Percentiles rank a stretch among this genome's conserved stretches.
Evolutionary conservation across 768 basidiomycete genomes (phyloP).

Genomic region (Serendipita sp.): DNA sequence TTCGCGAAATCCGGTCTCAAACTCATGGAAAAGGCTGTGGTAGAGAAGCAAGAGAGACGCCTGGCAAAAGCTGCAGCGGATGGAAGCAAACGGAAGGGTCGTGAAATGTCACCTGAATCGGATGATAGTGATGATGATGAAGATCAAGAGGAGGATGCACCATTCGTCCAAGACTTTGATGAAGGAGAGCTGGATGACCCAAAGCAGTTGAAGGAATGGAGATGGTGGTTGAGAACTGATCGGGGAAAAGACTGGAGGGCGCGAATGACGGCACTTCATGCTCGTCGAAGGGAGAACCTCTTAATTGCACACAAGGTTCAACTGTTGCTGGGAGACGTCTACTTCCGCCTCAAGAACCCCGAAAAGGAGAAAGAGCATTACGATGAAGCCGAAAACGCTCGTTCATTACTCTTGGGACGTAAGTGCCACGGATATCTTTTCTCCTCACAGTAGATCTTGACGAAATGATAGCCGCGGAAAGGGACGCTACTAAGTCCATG

Average conservation of each 20-base stretch:
- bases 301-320: slow-evolving; percentile 57
- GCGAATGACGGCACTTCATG: slow-evolving; percentile 27
- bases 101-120: slow-evolving; percentile 17
- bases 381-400: slow-evolving; percentile 46
- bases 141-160: not conserved
- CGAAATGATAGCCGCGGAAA: not conserved
- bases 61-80: not conserved
- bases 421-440: slow-evolving; percentile 17
- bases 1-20: slow-evolving; percentile 29
- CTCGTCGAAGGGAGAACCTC: slow-evolving; percentile 50
- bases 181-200: not conserved
- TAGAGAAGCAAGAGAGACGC: slow-evolving; percentile 13
- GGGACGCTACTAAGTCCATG: not conserved
- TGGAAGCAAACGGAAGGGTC: slow-evolving; percentile 36
- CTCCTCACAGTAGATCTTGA: not conserved
- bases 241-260: not conserved
- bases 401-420: slow-evolving; percentile 52
- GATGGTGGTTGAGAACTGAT: slow-evolving; percentile 1
- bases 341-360: slow-evolving; percentile 47
- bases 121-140: slow-evolving; percentile 11
- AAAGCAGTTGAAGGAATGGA: not conserved
- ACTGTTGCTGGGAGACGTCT: slow-evolving; percentile 70
- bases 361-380: slow-evolving; percentile 52
- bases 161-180: not conserved
- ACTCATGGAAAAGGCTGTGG: slow-evolving; percentile 33